These are phyloP conservation scores for Neopestalotiopsis rosae DNA, from an alignment of 2,329 filamentous ascomycete species.

Conservation along the genomic window DNA sequence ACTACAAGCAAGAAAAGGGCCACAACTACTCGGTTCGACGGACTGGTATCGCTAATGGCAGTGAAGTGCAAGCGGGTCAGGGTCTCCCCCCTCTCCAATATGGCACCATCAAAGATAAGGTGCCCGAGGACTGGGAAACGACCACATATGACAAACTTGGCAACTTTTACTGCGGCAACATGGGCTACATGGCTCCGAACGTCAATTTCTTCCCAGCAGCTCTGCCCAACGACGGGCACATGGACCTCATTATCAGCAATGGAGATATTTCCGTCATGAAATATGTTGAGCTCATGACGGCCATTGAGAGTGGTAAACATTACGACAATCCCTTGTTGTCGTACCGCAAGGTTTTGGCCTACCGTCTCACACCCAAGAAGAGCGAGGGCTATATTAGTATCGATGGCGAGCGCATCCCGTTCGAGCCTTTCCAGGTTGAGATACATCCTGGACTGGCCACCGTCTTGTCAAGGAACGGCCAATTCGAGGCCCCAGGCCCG, in stretches of 20 bases:
- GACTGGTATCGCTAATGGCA: constrained; percentile 24
- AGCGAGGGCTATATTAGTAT: constrained; percentile 87
- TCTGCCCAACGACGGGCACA: constrained; percentile 80
- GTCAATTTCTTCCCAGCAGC: constrained; percentile 87
- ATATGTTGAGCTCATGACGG: constrained; percentile 72
- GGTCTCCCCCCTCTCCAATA: constrained; percentile 77
- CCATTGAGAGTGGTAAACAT: constrained; percentile 74
- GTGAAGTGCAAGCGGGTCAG: constrained; percentile 40
- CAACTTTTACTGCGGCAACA: constrained; percentile 94
- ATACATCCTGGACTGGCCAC: constrained; percentile 82
- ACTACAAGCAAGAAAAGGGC: constrained; percentile 60
- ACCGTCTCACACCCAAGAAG: constrained; percentile 79
- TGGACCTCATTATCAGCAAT: constrained; percentile 83
- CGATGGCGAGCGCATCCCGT: constrained; percentile 87
- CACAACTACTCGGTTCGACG: constrained; percentile 31
- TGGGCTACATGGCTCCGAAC: constrained; percentile 89
- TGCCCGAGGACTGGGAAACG: constrained; percentile 80
- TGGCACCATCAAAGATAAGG: constrained; percentile 77
- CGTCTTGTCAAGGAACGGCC: constrained; percentile 77
- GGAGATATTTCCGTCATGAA: constrained; percentile 73
- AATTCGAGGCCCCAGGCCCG: constrained; percentile 71
- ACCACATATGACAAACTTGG: constrained; percentile 78
- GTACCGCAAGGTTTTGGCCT: constrained; percentile 87
- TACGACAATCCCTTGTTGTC: constrained; percentile 80
- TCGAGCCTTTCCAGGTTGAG: constrained; percentile 90